Evolutionary conservation across 2,329 filamentous ascomycete genomes (phyloP).

Genomic region (Biscogniauxia marginata): DNA sequence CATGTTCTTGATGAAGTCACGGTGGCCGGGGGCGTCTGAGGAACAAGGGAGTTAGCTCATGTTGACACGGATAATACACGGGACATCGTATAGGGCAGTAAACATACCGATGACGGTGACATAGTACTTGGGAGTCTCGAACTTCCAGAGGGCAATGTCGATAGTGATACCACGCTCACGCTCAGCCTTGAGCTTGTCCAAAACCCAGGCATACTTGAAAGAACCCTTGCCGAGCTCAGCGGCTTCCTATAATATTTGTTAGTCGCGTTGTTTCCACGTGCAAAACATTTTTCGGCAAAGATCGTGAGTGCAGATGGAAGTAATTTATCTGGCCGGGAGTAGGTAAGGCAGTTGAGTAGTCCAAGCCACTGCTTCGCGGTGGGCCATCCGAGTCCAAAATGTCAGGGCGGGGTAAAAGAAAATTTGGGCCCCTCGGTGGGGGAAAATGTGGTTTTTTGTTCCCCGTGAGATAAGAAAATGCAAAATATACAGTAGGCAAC

Average conservation of each 20-base stretch:
- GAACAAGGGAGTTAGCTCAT: background rate
- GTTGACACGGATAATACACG: slow-evolving; percentile 1
- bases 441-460: slow-evolving; percentile 13
- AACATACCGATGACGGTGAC: slow-evolving; percentile 92
- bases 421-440: slow-evolving; percentile 31
- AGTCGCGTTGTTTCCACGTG: slow-evolving; percentile 11
- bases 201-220: slow-evolving; percentile 99
- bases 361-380: background rate
- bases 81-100: background rate
- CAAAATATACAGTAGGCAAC: no score
- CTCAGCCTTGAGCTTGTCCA: slow-evolving; percentile 99
- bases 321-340: background rate
- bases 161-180: slow-evolving; percentile 99
- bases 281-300: slow-evolving; percentile 8
- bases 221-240: slow-evolving; percentile 99
- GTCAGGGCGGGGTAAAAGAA: slow-evolving; percentile 31
- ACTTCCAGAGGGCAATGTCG: slow-evolving; percentile 99
- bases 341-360: background rate
- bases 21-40: slow-evolving; percentile 92
- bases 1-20: slow-evolving; percentile 99
- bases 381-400: slow-evolving; percentile 9
- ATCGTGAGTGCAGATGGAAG: background rate
- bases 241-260: slow-evolving; percentile 70
- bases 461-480: slow-evolving; percentile 1
- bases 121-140: slow-evolving; percentile 97